phyloP scores from a whole-genome alignment of 177 flowering plant genomes.

The Vitis hybrid region DNA sequence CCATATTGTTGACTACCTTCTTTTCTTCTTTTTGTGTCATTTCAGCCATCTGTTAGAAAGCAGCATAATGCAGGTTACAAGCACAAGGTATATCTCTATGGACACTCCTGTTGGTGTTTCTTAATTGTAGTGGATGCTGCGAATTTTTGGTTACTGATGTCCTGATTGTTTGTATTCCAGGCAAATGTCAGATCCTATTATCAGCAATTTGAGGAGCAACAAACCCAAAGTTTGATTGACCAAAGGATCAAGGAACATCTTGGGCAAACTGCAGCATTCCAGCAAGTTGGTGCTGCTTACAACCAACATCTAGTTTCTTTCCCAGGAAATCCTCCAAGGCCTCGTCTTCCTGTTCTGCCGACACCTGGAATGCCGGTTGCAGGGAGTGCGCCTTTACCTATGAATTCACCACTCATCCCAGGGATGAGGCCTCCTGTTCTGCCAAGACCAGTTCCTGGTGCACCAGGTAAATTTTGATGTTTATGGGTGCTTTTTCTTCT shows the following conservation, averaged over 20 bases:
- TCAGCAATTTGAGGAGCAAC: constrained; percentile 94
- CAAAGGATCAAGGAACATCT: constrained; percentile 94
- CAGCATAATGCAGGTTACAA: constrained; percentile 98
- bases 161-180: constrained; percentile 29
- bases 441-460: constrained; percentile 61
- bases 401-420: constrained; percentile 38
- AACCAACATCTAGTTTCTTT: constrained; percentile 59
- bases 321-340: constrained; percentile 40
- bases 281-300: constrained; percentile 83
- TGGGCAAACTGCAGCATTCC: constrained; percentile 78
- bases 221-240: constrained; percentile 89
- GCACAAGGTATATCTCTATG: constrained; percentile 71
- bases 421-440: constrained; percentile 76
- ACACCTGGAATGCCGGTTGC: constrained; percentile 51
- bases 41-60: constrained; percentile 96
- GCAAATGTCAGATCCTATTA: constrained; percentile 90
- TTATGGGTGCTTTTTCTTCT: too few species aligned
- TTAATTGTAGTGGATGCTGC: neutral
- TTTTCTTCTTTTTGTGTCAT: constrained; percentile 8
- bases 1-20: constrained; percentile 4
- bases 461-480: constrained; percentile 46
- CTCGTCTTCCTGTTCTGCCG: constrained; percentile 69
- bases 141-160: neutral
- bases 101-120: neutral
- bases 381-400: constrained; percentile 28